A percentile compares a stretch with the other conserved stretches of the same genome.
These are phyloP conservation scores for Aureobasidium mangrovei DNA, from an alignment of 2,329 filamentous ascomycete species.

Conservation along the genomic window DNA sequence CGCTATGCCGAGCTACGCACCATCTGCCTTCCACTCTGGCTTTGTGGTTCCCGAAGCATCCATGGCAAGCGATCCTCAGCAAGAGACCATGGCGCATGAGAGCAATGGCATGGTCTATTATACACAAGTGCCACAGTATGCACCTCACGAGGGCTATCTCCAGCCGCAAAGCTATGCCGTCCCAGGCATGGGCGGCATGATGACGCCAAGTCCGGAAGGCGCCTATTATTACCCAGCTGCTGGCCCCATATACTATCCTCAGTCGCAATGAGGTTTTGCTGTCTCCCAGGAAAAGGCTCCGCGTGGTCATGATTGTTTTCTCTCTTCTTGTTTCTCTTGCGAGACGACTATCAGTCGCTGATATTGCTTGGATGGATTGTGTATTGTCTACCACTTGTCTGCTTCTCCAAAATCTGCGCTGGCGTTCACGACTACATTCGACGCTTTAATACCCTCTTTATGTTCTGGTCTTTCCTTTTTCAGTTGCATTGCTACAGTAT, in stretches of 20 bases:
- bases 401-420: no score
- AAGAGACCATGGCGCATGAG: constrained; percentile 66
- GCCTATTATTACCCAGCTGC: constrained; percentile 45
- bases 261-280: background rate
- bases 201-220: constrained; percentile 51
- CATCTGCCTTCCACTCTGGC: constrained; percentile 28
- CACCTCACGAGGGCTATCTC: constrained; percentile 26
- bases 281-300: no score
- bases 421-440: no score
- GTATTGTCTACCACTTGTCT: no score
- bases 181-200: constrained; percentile 68
- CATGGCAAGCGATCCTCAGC: constrained; percentile 32
- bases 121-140: constrained; percentile 29
- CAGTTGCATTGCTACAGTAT: background rate
- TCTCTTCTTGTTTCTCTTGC: background rate
- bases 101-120: constrained; percentile 96
- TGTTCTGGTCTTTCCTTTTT: background rate
- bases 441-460: background rate
- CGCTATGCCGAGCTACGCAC: constrained; percentile 23
- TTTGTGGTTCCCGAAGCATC: constrained; percentile 15
- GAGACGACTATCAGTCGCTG: no score
- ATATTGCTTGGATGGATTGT: no score
- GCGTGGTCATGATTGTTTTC: background rate
- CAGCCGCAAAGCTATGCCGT: constrained; percentile 43
- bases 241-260: constrained; percentile 50